Percentiles rank a stretch among this genome's conserved stretches.
phyloP scores from a whole-genome alignment of 2,329 filamentous ascomycete genomes.

The Rhinocladiella mackenziei region DNA sequence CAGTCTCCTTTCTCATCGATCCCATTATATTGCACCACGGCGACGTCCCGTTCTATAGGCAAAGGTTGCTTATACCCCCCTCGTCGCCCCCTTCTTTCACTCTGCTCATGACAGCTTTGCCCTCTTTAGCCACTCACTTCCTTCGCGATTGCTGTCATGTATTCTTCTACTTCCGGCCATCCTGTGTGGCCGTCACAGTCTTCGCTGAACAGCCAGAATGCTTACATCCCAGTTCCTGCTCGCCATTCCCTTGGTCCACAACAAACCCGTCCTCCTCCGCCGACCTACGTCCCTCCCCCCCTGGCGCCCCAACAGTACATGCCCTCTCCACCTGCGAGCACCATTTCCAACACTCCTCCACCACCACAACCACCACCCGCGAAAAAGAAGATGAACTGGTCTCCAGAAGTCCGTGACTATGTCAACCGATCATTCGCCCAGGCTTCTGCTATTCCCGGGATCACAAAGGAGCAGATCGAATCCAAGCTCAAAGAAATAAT shows the following conservation, averaged over 20 bases:
- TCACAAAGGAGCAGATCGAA: constrained; percentile 70
- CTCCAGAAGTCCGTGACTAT: constrained; percentile 76
- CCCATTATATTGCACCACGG: no score
- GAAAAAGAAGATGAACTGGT: constrained; percentile 69
- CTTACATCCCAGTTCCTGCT: constrained; percentile 60
- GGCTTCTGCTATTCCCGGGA: constrained; percentile 61
- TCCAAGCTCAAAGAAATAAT: constrained; percentile 81
- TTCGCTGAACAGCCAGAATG: constrained; percentile 43
- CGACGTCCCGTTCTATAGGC: no score
- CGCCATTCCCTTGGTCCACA: constrained; percentile 55
- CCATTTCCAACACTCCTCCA: constrained; percentile 27
- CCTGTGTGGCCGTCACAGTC: constrained; percentile 25
- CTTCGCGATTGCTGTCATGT: constrained; percentile 21
- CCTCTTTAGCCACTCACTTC: constrained; percentile 2
- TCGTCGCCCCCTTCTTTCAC: constrained; percentile 3
- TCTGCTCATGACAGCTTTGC: neutral
- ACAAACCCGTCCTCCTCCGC: constrained; percentile 19
- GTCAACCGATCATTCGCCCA: constrained; percentile 83
- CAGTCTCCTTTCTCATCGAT: no score
- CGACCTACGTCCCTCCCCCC: constrained; percentile 31
- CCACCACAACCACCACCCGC: constrained; percentile 38
- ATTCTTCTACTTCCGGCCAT: constrained; percentile 25
- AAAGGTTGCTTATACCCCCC: neutral
- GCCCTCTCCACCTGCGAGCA: constrained; percentile 31
- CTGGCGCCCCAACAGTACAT: constrained; percentile 27